These are phyloP conservation scores for Escovopsis sp. DNA, from an alignment of 2,329 filamentous ascomycete species.

Conservation along the genomic window DNA sequence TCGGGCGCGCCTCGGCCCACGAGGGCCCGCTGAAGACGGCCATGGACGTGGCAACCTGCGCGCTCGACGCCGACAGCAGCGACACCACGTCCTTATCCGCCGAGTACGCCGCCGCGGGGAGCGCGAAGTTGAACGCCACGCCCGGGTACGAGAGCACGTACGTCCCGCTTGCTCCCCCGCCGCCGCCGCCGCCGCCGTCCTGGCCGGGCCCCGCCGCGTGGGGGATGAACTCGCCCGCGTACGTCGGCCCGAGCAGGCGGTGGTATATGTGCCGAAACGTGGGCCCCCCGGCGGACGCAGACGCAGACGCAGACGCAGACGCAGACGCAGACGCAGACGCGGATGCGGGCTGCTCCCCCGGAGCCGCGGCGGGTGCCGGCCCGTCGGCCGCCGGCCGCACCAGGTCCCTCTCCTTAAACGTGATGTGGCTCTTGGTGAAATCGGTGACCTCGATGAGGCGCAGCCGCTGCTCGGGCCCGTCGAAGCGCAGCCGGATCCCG, in stretches of 20 bases:
- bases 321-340: constrained; percentile 26
- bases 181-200: constrained; percentile 32
- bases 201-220: constrained; percentile 35
- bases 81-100: constrained; percentile 70
- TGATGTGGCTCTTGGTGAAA: constrained; percentile 71
- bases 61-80: constrained; percentile 64
- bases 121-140: constrained; percentile 79
- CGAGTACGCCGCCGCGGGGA: constrained; percentile 61
- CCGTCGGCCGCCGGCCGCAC: constrained; percentile 42
- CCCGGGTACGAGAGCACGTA: constrained; percentile 93
- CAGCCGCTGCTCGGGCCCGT: constrained; percentile 81
- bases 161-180: constrained; percentile 19
- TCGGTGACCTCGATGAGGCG: constrained; percentile 83
- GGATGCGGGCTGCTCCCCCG: constrained; percentile 11
- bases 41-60: constrained; percentile 69
- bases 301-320: constrained; percentile 11
- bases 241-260: constrained; percentile 82
- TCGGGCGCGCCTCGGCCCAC: constrained; percentile 70
- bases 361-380: constrained; percentile 17
- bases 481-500: constrained; percentile 80
- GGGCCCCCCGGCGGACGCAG: constrained; percentile 39
- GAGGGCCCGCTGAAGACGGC: constrained; percentile 82
- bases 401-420: constrained; percentile 68
- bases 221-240: constrained; percentile 80
- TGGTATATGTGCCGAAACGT: constrained; percentile 86